These are phyloP conservation scores for Elsinoe australis DNA, from an alignment of 2,329 filamentous ascomycete genomes.

Conservation along the genomic window DNA sequence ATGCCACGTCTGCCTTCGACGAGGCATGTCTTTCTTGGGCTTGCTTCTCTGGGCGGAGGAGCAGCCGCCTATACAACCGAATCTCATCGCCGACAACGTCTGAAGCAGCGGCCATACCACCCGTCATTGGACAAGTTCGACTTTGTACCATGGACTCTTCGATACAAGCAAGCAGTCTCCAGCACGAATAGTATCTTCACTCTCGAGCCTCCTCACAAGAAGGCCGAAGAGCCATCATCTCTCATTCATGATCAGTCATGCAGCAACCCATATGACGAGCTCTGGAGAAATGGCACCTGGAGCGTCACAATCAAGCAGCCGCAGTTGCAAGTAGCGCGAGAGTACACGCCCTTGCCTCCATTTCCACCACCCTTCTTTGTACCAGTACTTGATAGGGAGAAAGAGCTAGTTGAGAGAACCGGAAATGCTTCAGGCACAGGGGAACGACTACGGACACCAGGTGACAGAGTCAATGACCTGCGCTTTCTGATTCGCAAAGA, in stretches of 20 bases:
- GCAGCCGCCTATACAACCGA: too few species aligned
- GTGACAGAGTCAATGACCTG: constrained; percentile 48
- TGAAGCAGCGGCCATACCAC: too few species aligned
- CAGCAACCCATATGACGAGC: constrained; percentile 17
- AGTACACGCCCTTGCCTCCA: constrained; percentile 81
- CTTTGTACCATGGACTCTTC: constrained; percentile 61
- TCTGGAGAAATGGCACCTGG: constrained; percentile 43
- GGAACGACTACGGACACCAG: too few species aligned
- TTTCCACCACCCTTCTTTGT: constrained; percentile 18
- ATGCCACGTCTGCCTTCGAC: too few species aligned
- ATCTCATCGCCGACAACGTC: too few species aligned
- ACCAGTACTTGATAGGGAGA: constrained; percentile 24
- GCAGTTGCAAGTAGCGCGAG: constrained; percentile 79
- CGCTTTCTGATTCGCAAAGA: constrained; percentile 10
- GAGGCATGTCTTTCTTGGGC: too few species aligned
- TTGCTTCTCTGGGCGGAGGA: too few species aligned
- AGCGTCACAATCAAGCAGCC: constrained; percentile 92
- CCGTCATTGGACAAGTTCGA: constrained; percentile 48
- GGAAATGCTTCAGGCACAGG: constrained; percentile 56
- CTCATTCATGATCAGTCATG: background rate
- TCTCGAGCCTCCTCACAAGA: constrained; percentile 39
- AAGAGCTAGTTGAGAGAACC: constrained; percentile 63
- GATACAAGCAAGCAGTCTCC: constrained; percentile 54
- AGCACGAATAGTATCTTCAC: constrained; percentile 63
- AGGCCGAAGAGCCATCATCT: background rate